A percentile compares a stretch with the other conserved stretches of the same genome.
Evolutionary conservation across 1,284 basidiomycete genomes (phyloP).

Genomic region (Termitomyces sp.): DNA sequence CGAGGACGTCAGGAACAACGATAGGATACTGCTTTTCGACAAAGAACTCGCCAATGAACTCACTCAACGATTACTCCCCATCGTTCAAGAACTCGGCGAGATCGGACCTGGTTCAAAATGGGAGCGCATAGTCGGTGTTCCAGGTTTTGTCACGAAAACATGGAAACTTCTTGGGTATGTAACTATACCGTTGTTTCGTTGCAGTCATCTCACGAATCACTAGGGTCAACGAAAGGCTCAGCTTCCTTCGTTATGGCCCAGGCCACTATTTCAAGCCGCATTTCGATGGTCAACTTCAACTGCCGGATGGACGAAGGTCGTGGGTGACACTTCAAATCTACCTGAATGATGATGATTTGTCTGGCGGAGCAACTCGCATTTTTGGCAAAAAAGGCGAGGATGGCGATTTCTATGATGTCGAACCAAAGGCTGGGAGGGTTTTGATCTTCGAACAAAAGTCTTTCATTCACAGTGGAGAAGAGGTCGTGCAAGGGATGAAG

Average conservation of each 20-base stretch:
- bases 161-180: conserved; percentile 30
- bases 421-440: conserved; percentile 32
- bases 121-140: conserved; percentile 22
- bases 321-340: conserved; percentile 35
- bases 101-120: conserved; percentile 26
- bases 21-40: conserved; percentile 33
- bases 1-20: conserved; percentile 29
- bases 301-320: conserved; percentile 30
- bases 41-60: conserved; percentile 25
- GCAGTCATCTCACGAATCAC: neutral
- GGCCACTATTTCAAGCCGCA: conserved; percentile 33
- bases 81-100: conserved; percentile 27
- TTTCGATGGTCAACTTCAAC: conserved; percentile 27
- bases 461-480: conserved; percentile 32
- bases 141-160: conserved; percentile 13
- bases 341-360: conserved; percentile 28
- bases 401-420: conserved; percentile 25
- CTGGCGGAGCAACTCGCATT: conserved; percentile 34
- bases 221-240: conserved; percentile 33
- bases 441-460: conserved; percentile 33
- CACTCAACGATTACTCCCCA: conserved; percentile 27
- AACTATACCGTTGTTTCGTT: neutral
- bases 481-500: conserved; percentile 30
- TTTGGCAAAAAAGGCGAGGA: conserved; percentile 10
- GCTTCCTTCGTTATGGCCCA: conserved; percentile 31